Conservation (phyloP, 1,284 basidiomycete species). For the Sporisorium reilianum region DNA sequence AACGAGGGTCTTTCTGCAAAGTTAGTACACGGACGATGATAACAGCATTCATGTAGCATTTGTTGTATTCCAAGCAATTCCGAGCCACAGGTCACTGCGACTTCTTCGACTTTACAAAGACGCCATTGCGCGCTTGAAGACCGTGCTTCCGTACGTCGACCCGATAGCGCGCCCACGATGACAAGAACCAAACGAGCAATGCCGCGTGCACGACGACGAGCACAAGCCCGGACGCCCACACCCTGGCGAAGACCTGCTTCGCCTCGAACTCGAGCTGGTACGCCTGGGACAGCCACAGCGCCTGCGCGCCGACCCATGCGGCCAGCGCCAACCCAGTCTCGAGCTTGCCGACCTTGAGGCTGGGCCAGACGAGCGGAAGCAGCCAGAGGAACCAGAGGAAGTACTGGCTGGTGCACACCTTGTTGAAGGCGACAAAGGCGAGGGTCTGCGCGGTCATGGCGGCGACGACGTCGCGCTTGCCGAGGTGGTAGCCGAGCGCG, state of each 20-base stretch:
- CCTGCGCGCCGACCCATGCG: constrained; percentile 78
- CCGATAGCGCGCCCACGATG: constrained; percentile 52
- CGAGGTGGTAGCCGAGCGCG: constrained; percentile 78
- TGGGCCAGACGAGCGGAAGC: constrained; percentile 83
- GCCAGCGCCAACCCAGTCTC: constrained; percentile 62
- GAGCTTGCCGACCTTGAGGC: constrained; percentile 69
- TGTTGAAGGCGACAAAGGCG: constrained; percentile 93
- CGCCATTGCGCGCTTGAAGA: constrained; percentile 8
- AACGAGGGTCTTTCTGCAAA: too few species aligned
- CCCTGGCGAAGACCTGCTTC: constrained; percentile 54
- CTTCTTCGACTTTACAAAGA: constrained; percentile 30
- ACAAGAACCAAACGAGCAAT: constrained; percentile 48
- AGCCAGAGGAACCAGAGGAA: constrained; percentile 97
- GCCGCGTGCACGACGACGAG: constrained; percentile 52
- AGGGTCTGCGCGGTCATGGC: constrained; percentile 92
- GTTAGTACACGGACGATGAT: too few species aligned
- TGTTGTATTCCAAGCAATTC: not conserved
- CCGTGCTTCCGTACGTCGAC: constrained; percentile 36
- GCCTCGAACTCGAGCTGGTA: constrained; percentile 66
- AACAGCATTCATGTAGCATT: not conserved
- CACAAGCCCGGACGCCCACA: constrained; percentile 59
- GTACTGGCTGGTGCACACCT: constrained; percentile 98
- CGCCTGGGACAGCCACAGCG: constrained; percentile 64
- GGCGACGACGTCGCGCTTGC: constrained; percentile 77
- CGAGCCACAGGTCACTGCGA: constrained; percentile 34